Conservation (phyloP, 352 stramenopile species). For the Stramenopiles sp. region DNA sequence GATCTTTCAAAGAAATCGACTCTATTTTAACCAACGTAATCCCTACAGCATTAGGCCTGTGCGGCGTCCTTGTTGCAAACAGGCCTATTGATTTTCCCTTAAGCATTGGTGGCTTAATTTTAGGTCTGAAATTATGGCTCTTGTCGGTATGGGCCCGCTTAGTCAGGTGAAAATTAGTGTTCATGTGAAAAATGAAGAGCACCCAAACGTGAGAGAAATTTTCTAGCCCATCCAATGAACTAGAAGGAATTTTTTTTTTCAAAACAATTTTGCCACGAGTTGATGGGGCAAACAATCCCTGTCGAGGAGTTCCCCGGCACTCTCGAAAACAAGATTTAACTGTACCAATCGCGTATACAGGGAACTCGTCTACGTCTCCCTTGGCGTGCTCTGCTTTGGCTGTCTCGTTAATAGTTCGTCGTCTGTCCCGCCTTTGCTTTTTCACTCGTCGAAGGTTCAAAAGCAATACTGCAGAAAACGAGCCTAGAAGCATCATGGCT, state of each 20-base stretch:
- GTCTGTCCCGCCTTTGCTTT: background rate
- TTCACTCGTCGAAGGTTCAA: background rate
- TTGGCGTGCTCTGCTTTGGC: slow-evolving; percentile 13
- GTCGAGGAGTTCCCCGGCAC: slow-evolving; percentile 51
- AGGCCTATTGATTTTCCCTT: slow-evolving; percentile 64
- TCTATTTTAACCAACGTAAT: slow-evolving; percentile 71
- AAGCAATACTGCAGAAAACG: background rate
- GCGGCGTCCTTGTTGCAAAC: slow-evolving; percentile 84
- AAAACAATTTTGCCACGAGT: slow-evolving; percentile 46
- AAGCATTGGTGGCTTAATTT: slow-evolving; percentile 29
- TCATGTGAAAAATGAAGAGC: slow-evolving; percentile 70
- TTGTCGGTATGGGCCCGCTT: slow-evolving; percentile 16
- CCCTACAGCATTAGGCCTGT: slow-evolving; percentile 83
- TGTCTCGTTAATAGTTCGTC: background rate
- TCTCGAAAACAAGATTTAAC: slow-evolving; percentile 60
- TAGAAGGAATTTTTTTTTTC: slow-evolving; percentile 41
- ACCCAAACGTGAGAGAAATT: slow-evolving; percentile 67
- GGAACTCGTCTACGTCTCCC: slow-evolving; percentile 40
- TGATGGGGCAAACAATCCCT: slow-evolving; percentile 44
- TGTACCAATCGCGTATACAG: slow-evolving; percentile 39
- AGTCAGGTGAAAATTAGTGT: slow-evolving; percentile 53
- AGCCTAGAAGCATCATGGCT: background rate
- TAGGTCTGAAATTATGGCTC: slow-evolving; percentile 12
- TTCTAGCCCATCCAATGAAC: slow-evolving; percentile 47
- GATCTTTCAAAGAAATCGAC: slow-evolving; percentile 35